Evolutionary conservation across 768 basidiomycete genomes (phyloP).

Genomic region (Suillus luteus): DNA sequence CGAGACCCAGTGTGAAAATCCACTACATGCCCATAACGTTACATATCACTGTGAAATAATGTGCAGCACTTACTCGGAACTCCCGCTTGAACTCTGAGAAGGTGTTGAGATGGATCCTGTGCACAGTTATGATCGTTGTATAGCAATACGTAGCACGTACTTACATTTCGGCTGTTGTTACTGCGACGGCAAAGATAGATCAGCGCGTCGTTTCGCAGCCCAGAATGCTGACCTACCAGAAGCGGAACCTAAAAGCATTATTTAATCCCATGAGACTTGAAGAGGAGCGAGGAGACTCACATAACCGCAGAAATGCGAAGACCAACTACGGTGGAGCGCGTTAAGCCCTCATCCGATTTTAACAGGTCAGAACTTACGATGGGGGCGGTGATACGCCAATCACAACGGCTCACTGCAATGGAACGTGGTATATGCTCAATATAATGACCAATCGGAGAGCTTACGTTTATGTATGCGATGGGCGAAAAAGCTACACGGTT

Average conservation of each 20-base stretch:
- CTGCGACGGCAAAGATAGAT: constrained; percentile 24
- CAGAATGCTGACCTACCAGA: constrained; percentile 21
- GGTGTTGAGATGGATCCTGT: constrained; percentile 29
- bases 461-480: constrained; percentile 45
- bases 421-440: constrained; percentile 4
- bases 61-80: constrained; percentile 21
- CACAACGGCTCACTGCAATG: constrained; percentile 27
- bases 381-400: constrained; percentile 35
- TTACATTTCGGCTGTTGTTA: constrained; percentile 35
- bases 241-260: constrained; percentile 35
- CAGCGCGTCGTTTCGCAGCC: constrained; percentile 14
- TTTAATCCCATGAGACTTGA: background rate
- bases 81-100: constrained; percentile 27
- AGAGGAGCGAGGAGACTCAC: constrained; percentile 22
- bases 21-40: constrained; percentile 35
- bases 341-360: background rate
- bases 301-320: constrained; percentile 33
- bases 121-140: constrained; percentile 1
- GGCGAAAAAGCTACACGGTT: constrained; percentile 36
- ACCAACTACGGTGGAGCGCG: constrained; percentile 22
- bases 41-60: constrained; percentile 9
- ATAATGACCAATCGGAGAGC: constrained; percentile 13
- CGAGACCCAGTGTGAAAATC: constrained; percentile 53
- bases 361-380: constrained; percentile 32
- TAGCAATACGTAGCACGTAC: constrained; percentile 7